A percentile compares a stretch with the other conserved stretches of the same genome.
These are phyloP conservation scores for Ophiosphaerella narmari DNA, from an alignment of 2,329 filamentous ascomycete genomes.

Conservation along the genomic window DNA sequence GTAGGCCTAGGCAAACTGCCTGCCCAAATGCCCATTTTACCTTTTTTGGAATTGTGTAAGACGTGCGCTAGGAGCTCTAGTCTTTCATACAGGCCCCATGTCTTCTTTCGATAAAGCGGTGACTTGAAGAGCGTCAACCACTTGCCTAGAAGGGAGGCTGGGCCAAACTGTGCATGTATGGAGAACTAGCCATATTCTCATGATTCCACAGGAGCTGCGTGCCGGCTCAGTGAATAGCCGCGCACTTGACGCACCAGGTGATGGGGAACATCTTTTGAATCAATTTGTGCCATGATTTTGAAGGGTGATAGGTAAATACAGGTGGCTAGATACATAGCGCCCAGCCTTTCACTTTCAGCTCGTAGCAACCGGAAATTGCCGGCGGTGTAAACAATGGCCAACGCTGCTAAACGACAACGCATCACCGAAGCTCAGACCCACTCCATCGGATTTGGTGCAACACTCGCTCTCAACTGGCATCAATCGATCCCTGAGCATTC, in stretches of 20 bases:
- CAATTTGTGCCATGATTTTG: neutral
- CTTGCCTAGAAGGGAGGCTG: neutral
- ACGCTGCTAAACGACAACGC: slow-evolving; percentile 21
- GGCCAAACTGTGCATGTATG: slow-evolving; percentile 7
- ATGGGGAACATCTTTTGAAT: neutral
- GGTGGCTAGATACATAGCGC: neutral
- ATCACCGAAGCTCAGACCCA: slow-evolving; percentile 16
- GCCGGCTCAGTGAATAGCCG: neutral
- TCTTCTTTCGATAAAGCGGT: neutral
- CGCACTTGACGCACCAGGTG: neutral
- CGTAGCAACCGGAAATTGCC: slow-evolving; percentile 6
- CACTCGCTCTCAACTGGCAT: slow-evolving; percentile 6
- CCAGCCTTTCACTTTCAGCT: neutral
- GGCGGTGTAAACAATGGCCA: slow-evolving; percentile 24
- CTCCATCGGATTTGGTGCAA: neutral
- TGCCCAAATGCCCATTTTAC: neutral
- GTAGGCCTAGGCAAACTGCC: too few species aligned
- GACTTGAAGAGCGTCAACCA: neutral
- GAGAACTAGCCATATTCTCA: slow-evolving; percentile 6
- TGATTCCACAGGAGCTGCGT: slow-evolving; percentile 4
- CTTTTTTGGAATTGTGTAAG: neutral
- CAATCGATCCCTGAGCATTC: slow-evolving; percentile 12
- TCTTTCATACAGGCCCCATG: neutral
- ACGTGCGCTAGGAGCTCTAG: neutral
- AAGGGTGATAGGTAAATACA: neutral